Base-by-base conservation (phyloP, 768 basidiomycete genomes). In the Mycena alexandri region DNA sequence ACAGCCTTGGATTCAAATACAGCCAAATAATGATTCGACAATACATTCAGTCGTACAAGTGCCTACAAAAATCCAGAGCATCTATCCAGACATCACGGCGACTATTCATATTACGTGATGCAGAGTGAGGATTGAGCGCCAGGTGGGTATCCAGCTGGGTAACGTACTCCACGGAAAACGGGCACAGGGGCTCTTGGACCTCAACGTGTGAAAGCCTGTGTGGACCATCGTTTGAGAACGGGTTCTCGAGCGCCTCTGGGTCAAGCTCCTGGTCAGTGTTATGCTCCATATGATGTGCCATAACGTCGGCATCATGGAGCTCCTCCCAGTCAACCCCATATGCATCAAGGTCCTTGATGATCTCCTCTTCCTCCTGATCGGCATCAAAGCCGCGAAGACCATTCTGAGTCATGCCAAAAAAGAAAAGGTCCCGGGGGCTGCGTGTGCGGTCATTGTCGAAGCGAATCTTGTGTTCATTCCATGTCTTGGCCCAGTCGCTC, bases 261-360 rank as follows among this genome's bases (percentile, higher is more conserved):
- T n/a, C n/a, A n/a, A n/a, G n/a, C n/a, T n/a, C n/a, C n/a, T n/a
- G n/a, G n/a, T n/a, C n/a, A n/a, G n/a, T n/a, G n/a, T n/a, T n/a
- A n/a, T n/a, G n/a, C n/a, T n/a, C n/a, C n/a, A n/a, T n/a, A n/a
- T n/a, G n/a, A n/a, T n/a, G n/a, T n/a, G n/a, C n/a, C n/a, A n/a
- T n/a, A n/a, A n/a, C n/a, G n/a, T n/a, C n/a, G n/a, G n/a, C n/a
- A n/a, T n/a, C n/a, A n/a, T n/a, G n/a, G n/a, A n/a, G n/a, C 6
- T 51, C 78, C 41, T 75, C 72, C 76, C 76, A 78, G 61, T 79
- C 78, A 17, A 78, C 69, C 16, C 65, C 63, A 47, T 63, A 69
- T n/a, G 22, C 38, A 0, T 50, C 67, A 34, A 70, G 41, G 19
- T 70, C 55, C 7, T 63, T 48, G 42, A n/a, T n/a, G n/a, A 62